A percentile compares a stretch with the other conserved stretches of the same genome.
phyloP scores from a whole-genome alignment of 495 filamentous ascomycete species.

The Viridothelium virens region DNA sequence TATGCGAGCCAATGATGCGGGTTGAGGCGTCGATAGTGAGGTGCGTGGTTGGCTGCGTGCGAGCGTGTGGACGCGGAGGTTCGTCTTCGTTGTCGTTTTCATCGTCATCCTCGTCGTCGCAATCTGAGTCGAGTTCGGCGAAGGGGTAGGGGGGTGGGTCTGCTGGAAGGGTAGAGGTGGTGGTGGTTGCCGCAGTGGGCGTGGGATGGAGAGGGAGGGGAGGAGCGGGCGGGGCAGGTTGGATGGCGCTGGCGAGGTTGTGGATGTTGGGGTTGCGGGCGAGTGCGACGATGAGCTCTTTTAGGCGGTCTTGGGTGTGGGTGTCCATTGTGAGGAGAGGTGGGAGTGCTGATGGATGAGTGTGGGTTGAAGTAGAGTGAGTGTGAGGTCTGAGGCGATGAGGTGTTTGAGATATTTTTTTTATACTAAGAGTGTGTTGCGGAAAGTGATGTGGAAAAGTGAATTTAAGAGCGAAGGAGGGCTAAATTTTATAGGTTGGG shows the following conservation, averaged over 20 bases:
- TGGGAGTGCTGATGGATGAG: not conserved
- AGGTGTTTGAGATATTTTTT: not conserved
- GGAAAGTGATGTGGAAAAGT: not conserved
- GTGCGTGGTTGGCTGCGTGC: not conserved
- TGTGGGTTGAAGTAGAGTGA: not conserved
- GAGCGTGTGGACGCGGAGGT: slow-evolving; percentile 6
- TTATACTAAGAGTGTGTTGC: not conserved
- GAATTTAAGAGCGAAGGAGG: not conserved
- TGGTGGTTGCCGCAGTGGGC: no score
- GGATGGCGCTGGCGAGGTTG: not conserved
- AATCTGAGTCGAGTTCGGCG: not conserved
- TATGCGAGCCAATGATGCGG: slow-evolving; percentile 23
- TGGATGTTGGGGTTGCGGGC: not conserved
- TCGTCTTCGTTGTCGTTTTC: slow-evolving; percentile 10
- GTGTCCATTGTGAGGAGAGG: not conserved
- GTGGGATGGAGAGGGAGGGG: not conserved
- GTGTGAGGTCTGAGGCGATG: not conserved
- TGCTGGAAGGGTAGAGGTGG: not conserved
- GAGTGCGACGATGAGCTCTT: not conserved
- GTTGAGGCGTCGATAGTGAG: slow-evolving; percentile 25
- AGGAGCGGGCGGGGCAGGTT: not conserved
- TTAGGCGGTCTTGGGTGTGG: not conserved
- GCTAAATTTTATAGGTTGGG: not conserved
- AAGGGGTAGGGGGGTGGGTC: slow-evolving; percentile 19
- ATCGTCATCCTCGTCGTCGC: slow-evolving; percentile 15